Percentiles rank a stretch among this genome's conserved stretches.
phyloP scores from a whole-genome alignment of 2,329 filamentous ascomycete genomes.

The Orbilia blumenaviensis region DNA sequence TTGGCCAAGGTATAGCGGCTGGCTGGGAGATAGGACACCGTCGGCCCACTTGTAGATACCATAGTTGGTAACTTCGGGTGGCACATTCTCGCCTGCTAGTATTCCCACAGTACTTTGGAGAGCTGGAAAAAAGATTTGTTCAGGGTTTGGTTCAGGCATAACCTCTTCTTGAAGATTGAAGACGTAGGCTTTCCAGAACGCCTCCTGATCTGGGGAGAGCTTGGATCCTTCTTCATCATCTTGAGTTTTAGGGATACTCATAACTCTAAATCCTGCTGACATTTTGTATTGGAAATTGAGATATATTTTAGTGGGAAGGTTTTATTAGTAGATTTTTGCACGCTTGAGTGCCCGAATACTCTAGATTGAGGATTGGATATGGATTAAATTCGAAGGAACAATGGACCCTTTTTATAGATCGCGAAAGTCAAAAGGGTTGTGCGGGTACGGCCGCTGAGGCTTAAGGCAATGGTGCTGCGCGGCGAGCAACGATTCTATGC shows the following conservation, averaged over 20 bases:
- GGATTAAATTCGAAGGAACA: background rate
- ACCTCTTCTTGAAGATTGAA: slow-evolving; percentile 16
- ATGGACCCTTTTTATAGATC: background rate
- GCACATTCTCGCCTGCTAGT: background rate
- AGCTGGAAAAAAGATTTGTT: slow-evolving; percentile 16
- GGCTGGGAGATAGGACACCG: slow-evolving; percentile 2
- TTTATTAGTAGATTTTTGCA: background rate
- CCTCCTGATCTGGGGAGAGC: slow-evolving; percentile 12
- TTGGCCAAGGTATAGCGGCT: slow-evolving; percentile 9
- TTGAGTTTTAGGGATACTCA: too few species aligned
- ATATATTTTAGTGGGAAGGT: too few species aligned
- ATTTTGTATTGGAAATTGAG: too few species aligned
- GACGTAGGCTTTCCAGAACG: slow-evolving; percentile 23
- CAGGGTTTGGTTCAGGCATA: slow-evolving; percentile 1
- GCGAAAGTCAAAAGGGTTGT: background rate
- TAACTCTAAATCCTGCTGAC: too few species aligned
- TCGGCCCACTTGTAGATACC: slow-evolving; percentile 24
- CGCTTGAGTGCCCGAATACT: background rate
- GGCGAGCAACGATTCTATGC: background rate
- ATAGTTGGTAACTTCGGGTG: slow-evolving; percentile 22
- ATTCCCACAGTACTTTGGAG: slow-evolving; percentile 16
- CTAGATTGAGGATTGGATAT: background rate
- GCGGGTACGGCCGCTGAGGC: too few species aligned
- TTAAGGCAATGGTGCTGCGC: too few species aligned
- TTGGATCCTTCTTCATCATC: background rate